Percentiles rank a stretch among this genome's conserved stretches.
Evolutionary conservation across 2,329 filamentous ascomycete genomes (phyloP).

Genomic region (Cladosporium sp.): DNA sequence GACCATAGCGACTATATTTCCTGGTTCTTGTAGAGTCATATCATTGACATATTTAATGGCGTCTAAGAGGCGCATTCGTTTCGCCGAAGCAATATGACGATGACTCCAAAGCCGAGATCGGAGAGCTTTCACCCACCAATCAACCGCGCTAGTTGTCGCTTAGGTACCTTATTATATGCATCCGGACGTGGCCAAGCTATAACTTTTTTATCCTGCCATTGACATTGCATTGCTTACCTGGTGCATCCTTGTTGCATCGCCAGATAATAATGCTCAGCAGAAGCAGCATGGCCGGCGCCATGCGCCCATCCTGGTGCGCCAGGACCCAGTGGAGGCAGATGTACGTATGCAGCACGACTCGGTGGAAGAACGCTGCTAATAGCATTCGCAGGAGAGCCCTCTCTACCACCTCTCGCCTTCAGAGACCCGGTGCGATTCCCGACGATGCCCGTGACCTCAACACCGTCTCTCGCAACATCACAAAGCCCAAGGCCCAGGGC

Average conservation of each 20-base stretch:
- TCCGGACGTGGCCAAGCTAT: slow-evolving; percentile 1
- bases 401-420: slow-evolving; percentile 18
- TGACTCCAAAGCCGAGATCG: slow-evolving; percentile 6
- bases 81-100: neutral
- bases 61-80: too few species aligned
- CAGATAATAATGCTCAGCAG: slow-evolving; percentile 12
- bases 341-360: slow-evolving; percentile 11
- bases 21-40: too few species aligned
- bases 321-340: slow-evolving; percentile 20
- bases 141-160: slow-evolving; percentile 8
- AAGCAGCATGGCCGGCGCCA: slow-evolving; percentile 12
- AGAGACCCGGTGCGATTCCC: slow-evolving; percentile 21
- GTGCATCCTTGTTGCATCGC: neutral
- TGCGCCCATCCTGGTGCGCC: slow-evolving; percentile 22
- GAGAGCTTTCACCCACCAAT: neutral
- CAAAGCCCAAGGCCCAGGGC: slow-evolving; percentile 95
- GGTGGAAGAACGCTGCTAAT: slow-evolving; percentile 4
- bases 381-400: slow-evolving; percentile 17
- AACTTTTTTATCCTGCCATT: slow-evolving; percentile 11
- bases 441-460: slow-evolving; percentile 56
- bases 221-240: slow-evolving; percentile 5
- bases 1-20: too few species aligned
- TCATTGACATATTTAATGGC: too few species aligned
- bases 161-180: slow-evolving; percentile 12
- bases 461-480: slow-evolving; percentile 78